These are phyloP conservation scores for Onygena corvina DNA, from an alignment of 2,329 filamentous ascomycete genomes.

Conservation along the genomic window DNA sequence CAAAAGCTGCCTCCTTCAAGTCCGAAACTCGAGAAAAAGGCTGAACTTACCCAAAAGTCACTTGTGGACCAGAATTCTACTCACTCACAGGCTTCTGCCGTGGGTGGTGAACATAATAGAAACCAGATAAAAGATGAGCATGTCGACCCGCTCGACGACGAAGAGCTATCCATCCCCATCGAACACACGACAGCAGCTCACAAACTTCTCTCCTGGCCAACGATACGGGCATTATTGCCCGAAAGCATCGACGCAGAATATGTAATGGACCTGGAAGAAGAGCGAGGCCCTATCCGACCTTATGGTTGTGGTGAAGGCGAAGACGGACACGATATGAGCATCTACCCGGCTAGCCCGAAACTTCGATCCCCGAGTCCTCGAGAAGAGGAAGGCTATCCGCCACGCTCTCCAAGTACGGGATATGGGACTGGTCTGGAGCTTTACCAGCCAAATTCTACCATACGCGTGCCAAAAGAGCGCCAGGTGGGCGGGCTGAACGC, in stretches of 20 bases:
- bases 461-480: conserved; percentile 19
- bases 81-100: background rate
- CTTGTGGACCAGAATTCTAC: background rate
- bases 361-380: conserved; percentile 16
- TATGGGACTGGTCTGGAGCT: conserved; percentile 40
- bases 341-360: conserved; percentile 12
- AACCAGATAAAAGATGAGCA: conserved; percentile 23
- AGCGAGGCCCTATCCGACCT: conserved; percentile 59
- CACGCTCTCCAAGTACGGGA: conserved; percentile 36
- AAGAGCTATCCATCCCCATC: conserved; percentile 59
- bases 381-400: conserved; percentile 22
- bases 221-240: conserved; percentile 53
- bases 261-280: conserved; percentile 63
- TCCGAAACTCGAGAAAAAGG: background rate
- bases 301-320: conserved; percentile 69
- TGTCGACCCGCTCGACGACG: conserved; percentile 36
- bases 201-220: conserved; percentile 60
- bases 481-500: conserved; percentile 40
- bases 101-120: background rate
- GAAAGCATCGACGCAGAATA: conserved; percentile 53
- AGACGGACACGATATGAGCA: conserved; percentile 31
- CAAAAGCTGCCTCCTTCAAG: background rate
- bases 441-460: conserved; percentile 22
- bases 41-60: conserved; percentile 5
- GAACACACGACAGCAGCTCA: conserved; percentile 89